These are phyloP conservation scores for Zea luxurians DNA, from an alignment of 176 grass and related monocot genomes.

Conservation along the genomic window DNA sequence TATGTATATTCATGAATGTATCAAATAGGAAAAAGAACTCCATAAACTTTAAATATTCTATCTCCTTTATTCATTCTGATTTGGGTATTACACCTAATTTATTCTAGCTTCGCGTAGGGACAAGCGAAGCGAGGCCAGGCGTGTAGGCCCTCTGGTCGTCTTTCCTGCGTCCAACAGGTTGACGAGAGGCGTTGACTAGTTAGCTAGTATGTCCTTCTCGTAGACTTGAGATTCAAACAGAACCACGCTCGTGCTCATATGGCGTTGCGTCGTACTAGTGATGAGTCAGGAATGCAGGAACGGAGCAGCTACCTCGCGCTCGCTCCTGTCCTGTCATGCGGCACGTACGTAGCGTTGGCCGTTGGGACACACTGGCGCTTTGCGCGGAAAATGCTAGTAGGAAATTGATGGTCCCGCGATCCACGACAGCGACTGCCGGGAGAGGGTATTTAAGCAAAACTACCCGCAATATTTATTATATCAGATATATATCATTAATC, in stretches of 20 bases:
- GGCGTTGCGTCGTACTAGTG: too few species aligned
- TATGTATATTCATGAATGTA: too few species aligned
- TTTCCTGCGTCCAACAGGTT: not conserved
- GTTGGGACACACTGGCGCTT: not conserved
- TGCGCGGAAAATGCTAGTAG: not conserved
- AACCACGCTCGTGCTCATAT: not conserved
- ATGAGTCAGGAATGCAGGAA: not conserved
- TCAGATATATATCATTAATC: not conserved
- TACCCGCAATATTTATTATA: not conserved
- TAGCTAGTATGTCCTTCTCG: not conserved
- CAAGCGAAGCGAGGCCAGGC: too few species aligned
- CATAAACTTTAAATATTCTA: too few species aligned
- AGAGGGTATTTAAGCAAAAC: too few species aligned
- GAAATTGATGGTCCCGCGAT: not conserved
- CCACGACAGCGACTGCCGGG: too few species aligned
- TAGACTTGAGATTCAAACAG: not conserved
- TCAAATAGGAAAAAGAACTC: too few species aligned
- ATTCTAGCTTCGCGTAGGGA: too few species aligned
- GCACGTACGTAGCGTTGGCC: not conserved
- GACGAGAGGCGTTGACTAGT: not conserved
- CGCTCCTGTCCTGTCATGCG: not conserved
- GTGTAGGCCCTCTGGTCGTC: not conserved
- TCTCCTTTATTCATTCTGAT: too few species aligned
- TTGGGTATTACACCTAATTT: too few species aligned
- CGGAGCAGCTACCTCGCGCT: not conserved